Percentiles rank a stretch among this genome's conserved stretches.
These are phyloP conservation scores for Fusarium piperis DNA, from an alignment of 2,329 filamentous ascomycete species.

Conservation along the genomic window DNA sequence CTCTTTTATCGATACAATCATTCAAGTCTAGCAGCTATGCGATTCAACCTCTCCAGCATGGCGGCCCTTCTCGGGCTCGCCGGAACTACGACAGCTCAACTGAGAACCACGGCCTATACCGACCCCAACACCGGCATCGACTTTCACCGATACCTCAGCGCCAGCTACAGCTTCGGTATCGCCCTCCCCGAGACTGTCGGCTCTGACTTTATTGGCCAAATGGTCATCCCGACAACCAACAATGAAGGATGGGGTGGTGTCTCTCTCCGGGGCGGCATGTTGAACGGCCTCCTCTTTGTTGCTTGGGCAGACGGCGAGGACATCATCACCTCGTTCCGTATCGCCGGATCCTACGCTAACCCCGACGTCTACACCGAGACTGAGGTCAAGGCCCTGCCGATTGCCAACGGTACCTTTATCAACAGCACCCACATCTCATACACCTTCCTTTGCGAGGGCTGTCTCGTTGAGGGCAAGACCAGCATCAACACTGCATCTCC, in stretches of 20 bases:
- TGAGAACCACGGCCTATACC: conserved; percentile 45
- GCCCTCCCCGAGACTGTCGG: conserved; percentile 58
- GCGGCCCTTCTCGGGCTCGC: conserved; percentile 37
- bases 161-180: conserved; percentile 59
- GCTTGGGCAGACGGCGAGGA: conserved; percentile 59
- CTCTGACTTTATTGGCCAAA: conserved; percentile 64
- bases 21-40: conserved; percentile 18
- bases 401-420: conserved; percentile 61
- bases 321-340: conserved; percentile 46
- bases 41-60: conserved; percentile 16
- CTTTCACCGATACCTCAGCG: conserved; percentile 50
- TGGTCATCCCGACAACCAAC: conserved; percentile 55
- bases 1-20: conserved; percentile 1
- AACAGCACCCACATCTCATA: conserved; percentile 63
- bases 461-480: conserved; percentile 49
- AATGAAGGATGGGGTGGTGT: conserved; percentile 56
- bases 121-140: conserved; percentile 58
- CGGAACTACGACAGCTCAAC: conserved; percentile 30
- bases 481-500: conserved; percentile 41
- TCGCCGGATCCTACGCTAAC: conserved; percentile 55
- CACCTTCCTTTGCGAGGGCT: conserved; percentile 62
- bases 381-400: conserved; percentile 52
- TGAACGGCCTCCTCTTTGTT: conserved; percentile 57
- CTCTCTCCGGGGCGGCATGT: conserved; percentile 58
- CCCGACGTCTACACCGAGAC: conserved; percentile 57